Conservation (phyloP, 225 moss, liverwort and hornwort genomes). For the Pleurozium schreberi region DNA sequence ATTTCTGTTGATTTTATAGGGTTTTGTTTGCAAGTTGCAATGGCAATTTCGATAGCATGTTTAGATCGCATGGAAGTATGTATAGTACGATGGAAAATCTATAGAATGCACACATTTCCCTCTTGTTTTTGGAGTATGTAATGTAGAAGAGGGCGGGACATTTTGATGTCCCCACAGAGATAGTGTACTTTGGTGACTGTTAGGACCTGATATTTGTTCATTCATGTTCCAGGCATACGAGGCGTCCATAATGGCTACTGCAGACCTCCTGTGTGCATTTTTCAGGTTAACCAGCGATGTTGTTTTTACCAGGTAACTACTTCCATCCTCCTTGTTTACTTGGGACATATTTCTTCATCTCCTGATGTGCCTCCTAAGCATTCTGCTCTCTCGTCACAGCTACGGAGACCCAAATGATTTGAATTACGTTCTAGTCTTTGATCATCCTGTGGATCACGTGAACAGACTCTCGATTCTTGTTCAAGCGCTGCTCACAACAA, state of each 20-base stretch:
- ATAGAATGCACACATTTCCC: not conserved
- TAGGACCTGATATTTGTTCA: not conserved
- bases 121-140: not conserved
- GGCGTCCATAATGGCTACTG: conserved; percentile 65
- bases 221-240: conserved; percentile 64
- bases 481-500: conserved; percentile 73
- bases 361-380: not conserved
- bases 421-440: not conserved
- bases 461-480: conserved; percentile 71
- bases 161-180: not conserved
- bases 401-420: not conserved
- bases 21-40: not conserved
- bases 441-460: conserved; percentile 1
- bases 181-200: not conserved
- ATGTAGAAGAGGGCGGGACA: not conserved
- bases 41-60: not conserved
- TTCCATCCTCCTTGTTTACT: not conserved
- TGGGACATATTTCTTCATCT: not conserved
- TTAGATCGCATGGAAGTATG: not conserved
- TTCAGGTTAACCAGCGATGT: conserved; percentile 71
- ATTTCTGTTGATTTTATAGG: not conserved
- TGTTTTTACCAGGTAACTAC: conserved; percentile 64
- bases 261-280: conserved; percentile 71
- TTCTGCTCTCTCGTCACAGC: not conserved
- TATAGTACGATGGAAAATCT: not conserved